Base-by-base conservation (phyloP, 441 rosid genomes). In the Croton setiger region DNA sequence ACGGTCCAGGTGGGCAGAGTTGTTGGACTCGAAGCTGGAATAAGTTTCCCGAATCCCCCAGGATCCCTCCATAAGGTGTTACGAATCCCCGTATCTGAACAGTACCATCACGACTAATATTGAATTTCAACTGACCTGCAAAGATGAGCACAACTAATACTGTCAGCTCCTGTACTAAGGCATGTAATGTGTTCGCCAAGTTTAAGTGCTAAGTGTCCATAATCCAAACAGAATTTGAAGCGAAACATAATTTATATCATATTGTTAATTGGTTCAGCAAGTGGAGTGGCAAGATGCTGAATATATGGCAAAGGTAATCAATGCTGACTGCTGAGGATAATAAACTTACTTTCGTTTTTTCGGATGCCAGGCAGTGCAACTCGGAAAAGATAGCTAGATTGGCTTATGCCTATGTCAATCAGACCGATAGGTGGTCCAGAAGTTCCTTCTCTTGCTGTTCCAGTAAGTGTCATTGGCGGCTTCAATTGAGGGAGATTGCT, bases 351-450 rank as follows among this genome's bases (percentile, higher is more conserved):
- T 74, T 69, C 80, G 71, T 85, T 77, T 57, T 76, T 87, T 67
- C 70, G 79, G 35, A 83, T 57, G 53, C 97, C 88, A 15, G 98
- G 92, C 71, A 93, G 74, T 48, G 87, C 82, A 70, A 93, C 87
- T 41, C 92, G 78, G 72, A 91, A 90, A 55, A 93, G 67, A 74
- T 84, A 93, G n/a, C 96, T 87, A 45, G 57, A 59, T 60, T 83
- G 84, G 69, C 93, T 80, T 9, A 77, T 78, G 14, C 98, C 98
- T 1, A 91, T 75, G 72, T 91, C 97, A 41, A 84, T 70, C 64
- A 80, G 75, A 77, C 94, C 98, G 5, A 88, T 52, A 17, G 83
- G 67, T 37, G 91, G 90, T 0, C 85, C 97, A 47, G 35, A 31
- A 43, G 68, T 45, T 67, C 87, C 80, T 80, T 75, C 79, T 33